Conservation (phyloP, 495 filamentous ascomycete species). For the Penicillium alfredii region DNA sequence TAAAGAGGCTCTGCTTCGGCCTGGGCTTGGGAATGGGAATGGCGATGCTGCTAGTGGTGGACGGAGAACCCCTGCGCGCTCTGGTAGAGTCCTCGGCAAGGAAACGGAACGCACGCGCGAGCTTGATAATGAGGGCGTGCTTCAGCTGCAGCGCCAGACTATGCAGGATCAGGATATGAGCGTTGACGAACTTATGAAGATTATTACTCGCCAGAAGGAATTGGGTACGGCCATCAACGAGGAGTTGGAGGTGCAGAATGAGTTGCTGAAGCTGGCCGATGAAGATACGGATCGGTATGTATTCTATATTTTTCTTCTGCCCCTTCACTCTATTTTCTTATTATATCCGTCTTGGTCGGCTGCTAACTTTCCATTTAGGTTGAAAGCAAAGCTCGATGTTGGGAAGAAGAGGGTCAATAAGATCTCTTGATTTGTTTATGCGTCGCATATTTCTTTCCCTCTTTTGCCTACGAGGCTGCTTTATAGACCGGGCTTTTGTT, state of each 20-base stretch:
- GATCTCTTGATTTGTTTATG: constrained; percentile 47
- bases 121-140: constrained; percentile 81
- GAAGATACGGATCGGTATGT: constrained; percentile 62
- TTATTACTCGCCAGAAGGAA: constrained; percentile 75
- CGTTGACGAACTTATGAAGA: constrained; percentile 67
- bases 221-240: constrained; percentile 79
- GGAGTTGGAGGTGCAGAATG: constrained; percentile 79
- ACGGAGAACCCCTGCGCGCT: constrained; percentile 23
- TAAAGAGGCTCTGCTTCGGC: constrained; percentile 47
- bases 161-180: constrained; percentile 83
- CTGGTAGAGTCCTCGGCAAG: constrained; percentile 72
- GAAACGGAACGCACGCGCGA: constrained; percentile 87
- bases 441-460: too few species aligned
- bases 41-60: constrained; percentile 7
- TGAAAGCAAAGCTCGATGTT: constrained; percentile 72
- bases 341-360: constrained; percentile 2
- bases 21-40: constrained; percentile 4
- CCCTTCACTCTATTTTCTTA: too few species aligned
- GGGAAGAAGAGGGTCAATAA: constrained; percentile 76
- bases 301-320: neutral
- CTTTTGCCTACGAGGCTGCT: too few species aligned
- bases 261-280: constrained; percentile 69
- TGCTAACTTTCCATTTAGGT: constrained; percentile 34
- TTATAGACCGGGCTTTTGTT: constrained; percentile 1
- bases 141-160: constrained; percentile 76